Evolutionary conservation across 75 land plant species (phyloP).

Genomic region (Cryptomeria japonica): DNA sequence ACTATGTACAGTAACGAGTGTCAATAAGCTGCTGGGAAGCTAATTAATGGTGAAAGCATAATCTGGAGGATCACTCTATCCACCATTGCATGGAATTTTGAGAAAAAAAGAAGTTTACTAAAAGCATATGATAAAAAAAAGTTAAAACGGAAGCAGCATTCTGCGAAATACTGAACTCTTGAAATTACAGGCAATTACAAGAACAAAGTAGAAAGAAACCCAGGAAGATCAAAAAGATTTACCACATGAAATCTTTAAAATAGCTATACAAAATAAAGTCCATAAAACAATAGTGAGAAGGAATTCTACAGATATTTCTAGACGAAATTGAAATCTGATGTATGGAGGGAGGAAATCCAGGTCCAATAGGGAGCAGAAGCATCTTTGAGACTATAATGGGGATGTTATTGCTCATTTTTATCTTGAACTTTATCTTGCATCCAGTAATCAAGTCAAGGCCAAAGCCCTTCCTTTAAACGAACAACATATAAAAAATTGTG

Average conservation of each 20-base stretch:
- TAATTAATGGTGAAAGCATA: too few relatives aligned
- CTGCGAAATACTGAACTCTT: too few relatives aligned
- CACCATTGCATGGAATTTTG: too few relatives aligned
- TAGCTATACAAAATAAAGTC: background rate
- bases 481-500: background rate
- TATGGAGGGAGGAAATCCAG: background rate
- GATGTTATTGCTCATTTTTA: background rate
- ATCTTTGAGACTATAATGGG: background rate
- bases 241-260: background rate
- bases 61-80: too few relatives aligned
- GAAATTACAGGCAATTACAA: too few relatives aligned
- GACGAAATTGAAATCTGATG: background rate
- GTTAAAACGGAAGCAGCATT: too few relatives aligned
- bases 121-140: too few relatives aligned
- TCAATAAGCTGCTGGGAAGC: background rate
- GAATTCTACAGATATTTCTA: background rate
- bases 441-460: background rate
- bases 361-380: background rate
- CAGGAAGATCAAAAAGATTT: too few relatives aligned
- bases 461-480: background rate
- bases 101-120: too few relatives aligned
- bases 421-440: background rate
- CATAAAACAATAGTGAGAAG: background rate
- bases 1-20: background rate
- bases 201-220: too few relatives aligned